Base-by-base conservation (phyloP, 2,329 filamentous ascomycete species). In the Fusarium sp. region DNA sequence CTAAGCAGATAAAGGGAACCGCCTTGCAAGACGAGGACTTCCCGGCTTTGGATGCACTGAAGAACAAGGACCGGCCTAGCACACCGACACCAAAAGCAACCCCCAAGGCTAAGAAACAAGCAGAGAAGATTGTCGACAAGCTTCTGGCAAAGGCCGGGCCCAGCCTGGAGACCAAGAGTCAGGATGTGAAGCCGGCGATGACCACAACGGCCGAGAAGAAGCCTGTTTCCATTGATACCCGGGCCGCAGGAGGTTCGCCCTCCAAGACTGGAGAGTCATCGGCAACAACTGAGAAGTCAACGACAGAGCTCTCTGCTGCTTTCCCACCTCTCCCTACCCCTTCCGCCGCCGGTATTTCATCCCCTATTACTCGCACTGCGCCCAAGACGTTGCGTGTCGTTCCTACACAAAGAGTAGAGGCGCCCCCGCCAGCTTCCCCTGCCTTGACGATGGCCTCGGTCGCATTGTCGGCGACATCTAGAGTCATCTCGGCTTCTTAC, bases 381-480 rank as follows among this genome's bases (percentile, higher is more conserved):
- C 89, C 92, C 0, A 92, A 92, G 79, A 94, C 92, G 2, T 81
- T 95, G 38, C 88, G 93, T n/a, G 87, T 95, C 9, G 86, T 93
- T n/a, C 86, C 91, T 22, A 91, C 91, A 0, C 89, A 91, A 1
- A 94, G 90, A 79, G 82, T 86, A 1, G 92, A 94, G 76, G 81
- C 82, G 1, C 86, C 90, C 2, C 84, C 87, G 1, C 69, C 80
- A 50, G 74, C 81, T 7, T 83, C 83, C 6, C 81, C 79, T 6
- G 78, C 77, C 5, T 67, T 78, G 54, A 79, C 78, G 7, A 68
- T 76, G 72, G 78, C 81, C 10, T 83, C 83, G 5, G 73, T 80
- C 18, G 77, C 79, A 18, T 70, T 79, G 58, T 74, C 80, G 40
- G 69, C 75, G 38, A 66, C 74, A n/a, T 80, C 81, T 13, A 80